Base-by-base conservation (phyloP, 176 grass and related monocot genomes). In the Melocanna baccifera region DNA sequence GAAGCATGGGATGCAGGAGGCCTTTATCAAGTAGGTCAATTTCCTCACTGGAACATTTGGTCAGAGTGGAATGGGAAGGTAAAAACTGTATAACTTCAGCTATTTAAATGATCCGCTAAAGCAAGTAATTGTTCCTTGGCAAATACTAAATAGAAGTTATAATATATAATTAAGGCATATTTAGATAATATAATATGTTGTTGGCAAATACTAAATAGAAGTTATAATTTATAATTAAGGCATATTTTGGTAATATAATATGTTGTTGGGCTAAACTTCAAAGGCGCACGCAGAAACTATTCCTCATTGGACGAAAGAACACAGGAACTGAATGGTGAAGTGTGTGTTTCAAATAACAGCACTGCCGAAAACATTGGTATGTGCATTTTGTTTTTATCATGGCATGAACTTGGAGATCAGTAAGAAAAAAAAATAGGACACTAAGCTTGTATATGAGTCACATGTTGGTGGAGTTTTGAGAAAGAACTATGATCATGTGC, bases 1-100 rank as follows among this genome's bases (percentile, higher is more conserved):
- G 96, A 99, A 91, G 93, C 96, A 83, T 99, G 96, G 96, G 96
- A 99, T 99, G 96, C 93, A 48, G 96, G 96, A 88, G 96, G 96
- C 36, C 93, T 99, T 51, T 99, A 99, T 81, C 96, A 99, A 92
- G 96, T 99, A 51, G 96, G 96, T 71, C 81, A 82, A 48, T 99
- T 99, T 86, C 96, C 96, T 87, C 96, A 99, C 72, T 94, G 87
- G 87, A 87, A 87, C 37, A 28, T 96, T 87, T 99, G 93, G 96
- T 96, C 96, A 65, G 96, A 98, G 85, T 98, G 96, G 96, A 98
- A 98, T 81, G 96, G 96, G 26, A 85, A 96, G 96, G 96, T 98
- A 81, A 82, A 58, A 71, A 39, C 26, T 28, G 63, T n/a, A 78
- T 79, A 47, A 9, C 9, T 41, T 77, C 29, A 74, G 39, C 43